phyloP scores from a whole-genome alignment of 169 alveolate species.

The Eimeria falciformis region DNA sequence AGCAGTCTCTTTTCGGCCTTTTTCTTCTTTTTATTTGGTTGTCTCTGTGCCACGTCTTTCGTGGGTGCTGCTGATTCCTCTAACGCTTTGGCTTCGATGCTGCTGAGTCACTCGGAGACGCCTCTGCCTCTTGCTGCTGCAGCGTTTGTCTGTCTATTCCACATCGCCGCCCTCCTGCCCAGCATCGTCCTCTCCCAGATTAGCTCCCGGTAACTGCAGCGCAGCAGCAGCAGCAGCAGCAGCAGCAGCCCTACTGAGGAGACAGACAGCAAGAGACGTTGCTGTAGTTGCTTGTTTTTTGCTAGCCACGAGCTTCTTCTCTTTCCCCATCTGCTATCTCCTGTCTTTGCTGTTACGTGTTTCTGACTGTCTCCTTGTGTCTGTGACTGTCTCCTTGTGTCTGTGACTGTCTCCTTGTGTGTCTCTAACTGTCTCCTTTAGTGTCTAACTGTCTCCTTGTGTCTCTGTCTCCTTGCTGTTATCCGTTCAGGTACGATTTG shows the following conservation, averaged over 20 bases:
- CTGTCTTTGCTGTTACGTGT: too few species aligned
- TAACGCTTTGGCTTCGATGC: conserved; percentile 56
- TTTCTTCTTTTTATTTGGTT: conserved; percentile 48
- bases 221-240: background rate
- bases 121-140: conserved; percentile 35
- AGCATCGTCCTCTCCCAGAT: conserved; percentile 60
- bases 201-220: conserved; percentile 46
- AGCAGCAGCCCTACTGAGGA: too few species aligned
- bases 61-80: conserved; percentile 67
- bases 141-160: conserved; percentile 64
- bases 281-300: too few species aligned
- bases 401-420: too few species aligned
- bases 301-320: too few species aligned
- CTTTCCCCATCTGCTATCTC: too few species aligned
- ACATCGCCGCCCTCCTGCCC: conserved; percentile 69
- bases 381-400: too few species aligned
- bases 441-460: too few species aligned
- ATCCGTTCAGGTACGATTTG: conserved; percentile 63
- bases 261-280: too few species aligned
- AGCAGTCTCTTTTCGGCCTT: conserved; percentile 53
- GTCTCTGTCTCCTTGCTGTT: too few species aligned
- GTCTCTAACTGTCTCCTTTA: too few species aligned
- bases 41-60: conserved; percentile 53
- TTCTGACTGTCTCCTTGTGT: too few species aligned
- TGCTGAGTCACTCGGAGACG: background rate